phyloP scores from a whole-genome alignment of 2,329 filamentous ascomycete species.

The Fusarium mundagurra region DNA sequence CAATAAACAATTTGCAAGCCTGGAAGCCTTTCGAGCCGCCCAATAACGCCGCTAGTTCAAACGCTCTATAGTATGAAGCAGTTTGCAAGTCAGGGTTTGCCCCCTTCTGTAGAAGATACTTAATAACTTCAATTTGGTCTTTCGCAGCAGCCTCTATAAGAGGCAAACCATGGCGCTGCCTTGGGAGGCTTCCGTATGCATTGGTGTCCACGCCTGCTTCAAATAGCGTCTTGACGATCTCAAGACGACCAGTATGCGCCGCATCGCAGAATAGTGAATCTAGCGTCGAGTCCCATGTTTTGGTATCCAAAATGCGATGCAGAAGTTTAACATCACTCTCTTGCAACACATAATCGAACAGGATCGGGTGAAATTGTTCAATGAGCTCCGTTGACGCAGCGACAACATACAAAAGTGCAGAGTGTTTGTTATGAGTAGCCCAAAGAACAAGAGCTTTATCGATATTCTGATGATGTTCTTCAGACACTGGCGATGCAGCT shows the following conservation, averaged over 20 bases:
- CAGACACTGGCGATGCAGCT: neutral
- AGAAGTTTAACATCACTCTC: fast-evolving
- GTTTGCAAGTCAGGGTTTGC: neutral
- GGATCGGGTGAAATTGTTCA: fast-evolving
- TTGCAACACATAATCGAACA: fast-evolving
- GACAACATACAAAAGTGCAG: fast-evolving
- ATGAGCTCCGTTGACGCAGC: fast-evolving
- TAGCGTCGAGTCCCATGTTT: fast-evolving
- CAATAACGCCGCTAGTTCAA: fast-evolving
- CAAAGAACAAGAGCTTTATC: neutral
- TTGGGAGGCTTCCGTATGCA: too few relatives aligned
- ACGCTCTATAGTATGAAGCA: fast-evolving
- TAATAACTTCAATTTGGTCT: fast-evolving
- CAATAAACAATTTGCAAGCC: neutral
- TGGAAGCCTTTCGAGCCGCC: fast-evolving
- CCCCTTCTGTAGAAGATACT: neutral
- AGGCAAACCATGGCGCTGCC: neutral
- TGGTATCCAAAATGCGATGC: fast-evolving
- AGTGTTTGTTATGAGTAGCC: fast-evolving
- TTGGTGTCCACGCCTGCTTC: neutral
- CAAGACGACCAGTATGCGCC: fast-evolving
- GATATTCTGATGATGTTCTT: neutral
- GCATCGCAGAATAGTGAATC: fast-evolving
- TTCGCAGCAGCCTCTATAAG: neutral
- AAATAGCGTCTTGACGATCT: fast-evolving